phyloP scores from a whole-genome alignment of 2,329 filamentous ascomycete genomes.

The Monosporascus sp. region DNA sequence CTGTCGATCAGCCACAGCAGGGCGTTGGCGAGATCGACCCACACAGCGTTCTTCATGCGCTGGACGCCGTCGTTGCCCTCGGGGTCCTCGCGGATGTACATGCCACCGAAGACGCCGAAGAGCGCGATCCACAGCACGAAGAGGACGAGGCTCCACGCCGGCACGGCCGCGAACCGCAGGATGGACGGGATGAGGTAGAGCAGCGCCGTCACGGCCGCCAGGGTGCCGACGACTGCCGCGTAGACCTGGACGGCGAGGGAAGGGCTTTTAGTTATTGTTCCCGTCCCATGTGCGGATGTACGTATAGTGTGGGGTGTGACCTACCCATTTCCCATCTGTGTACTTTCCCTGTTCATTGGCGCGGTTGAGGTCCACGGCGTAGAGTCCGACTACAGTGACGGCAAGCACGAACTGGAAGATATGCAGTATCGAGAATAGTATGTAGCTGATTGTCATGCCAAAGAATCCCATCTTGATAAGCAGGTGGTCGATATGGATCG shows the following conservation, averaged over 20 bases:
- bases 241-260: constrained; percentile 47
- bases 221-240: constrained; percentile 63
- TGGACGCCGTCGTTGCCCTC: constrained; percentile 59
- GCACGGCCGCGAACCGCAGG: constrained; percentile 47
- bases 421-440: constrained; percentile 60
- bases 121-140: constrained; percentile 76
- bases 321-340: constrained; percentile 66
- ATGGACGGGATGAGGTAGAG: constrained; percentile 63
- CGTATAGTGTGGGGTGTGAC: constrained; percentile 15
- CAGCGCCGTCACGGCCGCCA: constrained; percentile 60
- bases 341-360: constrained; percentile 46
- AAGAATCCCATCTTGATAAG: constrained; percentile 39
- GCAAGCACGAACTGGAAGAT: constrained; percentile 73
- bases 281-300: not conserved
- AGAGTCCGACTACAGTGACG: constrained; percentile 73
- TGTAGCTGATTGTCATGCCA: constrained; percentile 41
- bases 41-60: constrained; percentile 83
- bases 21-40: constrained; percentile 72
- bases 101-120: constrained; percentile 77
- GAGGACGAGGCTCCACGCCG: constrained; percentile 66
- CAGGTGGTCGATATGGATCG: not conserved
- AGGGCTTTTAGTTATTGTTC: constrained; percentile 3
- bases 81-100: constrained; percentile 69
- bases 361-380: constrained; percentile 61
- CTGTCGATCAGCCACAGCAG: constrained; percentile 69